Conservation (phyloP, 192 early-diverging fungal genomes). For the Glomus cerebriforme region DNA sequence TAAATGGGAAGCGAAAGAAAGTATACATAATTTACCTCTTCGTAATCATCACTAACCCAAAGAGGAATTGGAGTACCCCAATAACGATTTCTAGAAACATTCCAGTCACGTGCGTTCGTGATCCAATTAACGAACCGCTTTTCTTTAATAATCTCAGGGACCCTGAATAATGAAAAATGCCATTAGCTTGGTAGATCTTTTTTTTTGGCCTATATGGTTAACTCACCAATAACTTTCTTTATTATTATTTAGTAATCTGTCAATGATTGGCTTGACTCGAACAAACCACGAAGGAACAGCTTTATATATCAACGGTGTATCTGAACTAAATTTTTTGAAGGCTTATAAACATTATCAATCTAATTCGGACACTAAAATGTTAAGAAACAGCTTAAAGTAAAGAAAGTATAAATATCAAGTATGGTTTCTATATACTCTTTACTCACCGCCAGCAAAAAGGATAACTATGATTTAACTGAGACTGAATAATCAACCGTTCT, state of each 20-base stretch:
- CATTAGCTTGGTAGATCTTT: no score
- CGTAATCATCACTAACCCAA: slow-evolving; percentile 92
- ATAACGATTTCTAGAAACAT: slow-evolving; percentile 95
- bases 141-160: slow-evolving; percentile 94
- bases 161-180: slow-evolving; percentile 38
- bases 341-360: slow-evolving; percentile 8
- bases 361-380: not conserved
- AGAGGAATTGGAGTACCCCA: slow-evolving; percentile 99
- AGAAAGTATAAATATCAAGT: not conserved
- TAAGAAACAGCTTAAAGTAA: slow-evolving; percentile 8
- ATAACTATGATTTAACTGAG: slow-evolving; percentile 89
- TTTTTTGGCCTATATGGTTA: no score
- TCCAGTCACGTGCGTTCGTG: slow-evolving; percentile 95
- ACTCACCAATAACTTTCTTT: slow-evolving; percentile 78
- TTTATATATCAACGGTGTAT: slow-evolving; percentile 96
- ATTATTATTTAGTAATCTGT: slow-evolving; percentile 88
- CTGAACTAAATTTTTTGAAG: slow-evolving; percentile 52
- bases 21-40: slow-evolving; percentile 53
- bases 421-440: not conserved
- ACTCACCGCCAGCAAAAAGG: slow-evolving; percentile 91
- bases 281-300: slow-evolving; percentile 99
- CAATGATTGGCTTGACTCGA: slow-evolving; percentile 80
- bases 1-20: not conserved
- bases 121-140: slow-evolving; percentile 99
- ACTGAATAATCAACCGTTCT: slow-evolving; percentile 87